Conservation (phyloP, 2,329 filamentous ascomycete genomes). For the Tolypocladium album region DNA sequence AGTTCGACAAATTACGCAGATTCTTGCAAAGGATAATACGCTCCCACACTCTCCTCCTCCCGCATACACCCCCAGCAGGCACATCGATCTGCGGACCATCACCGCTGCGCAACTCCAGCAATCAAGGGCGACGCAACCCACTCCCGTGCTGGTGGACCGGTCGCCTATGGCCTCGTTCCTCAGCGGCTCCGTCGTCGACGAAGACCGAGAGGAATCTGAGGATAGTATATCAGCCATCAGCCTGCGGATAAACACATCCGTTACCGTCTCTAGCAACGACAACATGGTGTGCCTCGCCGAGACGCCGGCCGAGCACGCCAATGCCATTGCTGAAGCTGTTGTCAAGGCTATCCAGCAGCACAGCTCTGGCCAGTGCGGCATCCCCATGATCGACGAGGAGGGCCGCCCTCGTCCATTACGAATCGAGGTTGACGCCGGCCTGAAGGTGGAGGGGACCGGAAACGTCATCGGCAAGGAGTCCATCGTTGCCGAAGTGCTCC, state of each 20-base stretch:
- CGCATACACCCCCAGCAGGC: slow-evolving; percentile 16
- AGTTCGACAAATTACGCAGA: background rate
- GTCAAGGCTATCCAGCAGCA: slow-evolving; percentile 32
- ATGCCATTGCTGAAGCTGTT: slow-evolving; percentile 32
- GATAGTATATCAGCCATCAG: slow-evolving; percentile 27
- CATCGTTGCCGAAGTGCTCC: slow-evolving; percentile 16
- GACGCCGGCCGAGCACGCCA: slow-evolving; percentile 27
- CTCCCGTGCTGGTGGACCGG: background rate
- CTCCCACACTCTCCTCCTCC: slow-evolving; percentile 13
- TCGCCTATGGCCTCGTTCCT: background rate
- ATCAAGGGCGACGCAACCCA: slow-evolving; percentile 1
- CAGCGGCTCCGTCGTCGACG: slow-evolving; percentile 5
- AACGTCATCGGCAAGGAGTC: slow-evolving; percentile 31
- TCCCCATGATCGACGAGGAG: slow-evolving; percentile 35
- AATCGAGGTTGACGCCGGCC: slow-evolving; percentile 33
- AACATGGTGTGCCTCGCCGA: slow-evolving; percentile 36
- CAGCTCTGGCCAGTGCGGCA: slow-evolving; percentile 24
- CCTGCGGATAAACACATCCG: slow-evolving; percentile 35
- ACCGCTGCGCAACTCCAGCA: slow-evolving; percentile 8
- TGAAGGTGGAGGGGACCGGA: slow-evolving; percentile 30
- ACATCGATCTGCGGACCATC: slow-evolving; percentile 7
- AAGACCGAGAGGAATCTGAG: slow-evolving; percentile 7
- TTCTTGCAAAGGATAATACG: background rate
- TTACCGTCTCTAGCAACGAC: slow-evolving; percentile 33
- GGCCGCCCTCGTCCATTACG: slow-evolving; percentile 29